Percentiles rank a stretch among this genome's conserved stretches.
Conservation (phyloP, 768 basidiomycete species). For the Leucocoprinus sp. region DNA sequence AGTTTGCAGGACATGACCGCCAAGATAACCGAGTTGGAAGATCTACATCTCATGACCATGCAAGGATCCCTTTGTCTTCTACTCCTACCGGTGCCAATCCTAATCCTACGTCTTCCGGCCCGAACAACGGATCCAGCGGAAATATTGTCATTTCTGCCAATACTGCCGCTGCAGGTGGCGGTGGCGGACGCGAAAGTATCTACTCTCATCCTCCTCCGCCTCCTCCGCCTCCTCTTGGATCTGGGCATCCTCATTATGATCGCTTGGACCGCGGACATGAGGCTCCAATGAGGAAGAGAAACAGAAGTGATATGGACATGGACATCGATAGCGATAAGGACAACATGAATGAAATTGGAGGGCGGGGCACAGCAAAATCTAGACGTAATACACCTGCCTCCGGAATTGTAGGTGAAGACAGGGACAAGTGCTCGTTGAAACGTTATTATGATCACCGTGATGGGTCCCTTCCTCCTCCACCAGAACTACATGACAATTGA, state of each 20-base stretch:
- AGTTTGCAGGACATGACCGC: constrained; percentile 11
- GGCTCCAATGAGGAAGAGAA: too few species aligned
- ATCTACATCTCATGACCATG: constrained; percentile 23
- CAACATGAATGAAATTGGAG: too few species aligned
- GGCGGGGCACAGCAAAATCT: too few species aligned
- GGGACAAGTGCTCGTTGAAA: constrained; percentile 31
- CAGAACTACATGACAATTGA: background rate
- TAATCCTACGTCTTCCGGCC: constrained; percentile 18
- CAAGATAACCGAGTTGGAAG: constrained; percentile 42
- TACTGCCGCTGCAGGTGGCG: constrained; percentile 18
- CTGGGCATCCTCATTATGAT: too few species aligned
- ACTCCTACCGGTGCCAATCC: constrained; percentile 19
- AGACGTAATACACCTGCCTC: too few species aligned
- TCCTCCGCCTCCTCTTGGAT: too few species aligned
- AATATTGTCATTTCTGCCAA: too few species aligned
- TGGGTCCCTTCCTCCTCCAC: constrained; percentile 8
- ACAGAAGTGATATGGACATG: too few species aligned
- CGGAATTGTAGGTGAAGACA: background rate
- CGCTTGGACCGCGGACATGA: too few species aligned
- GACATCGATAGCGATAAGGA: too few species aligned
- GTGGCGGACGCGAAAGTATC: constrained; percentile 23
- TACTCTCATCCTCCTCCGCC: constrained; percentile 20
- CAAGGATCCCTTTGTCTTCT: background rate
- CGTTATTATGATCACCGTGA: constrained; percentile 44
- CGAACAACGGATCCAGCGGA: constrained; percentile 10